Percentiles rank a stretch among this genome's conserved stretches.
Conservation (phyloP, 129 eudicot species). For the Centrapalus pauciflorus region DNA sequence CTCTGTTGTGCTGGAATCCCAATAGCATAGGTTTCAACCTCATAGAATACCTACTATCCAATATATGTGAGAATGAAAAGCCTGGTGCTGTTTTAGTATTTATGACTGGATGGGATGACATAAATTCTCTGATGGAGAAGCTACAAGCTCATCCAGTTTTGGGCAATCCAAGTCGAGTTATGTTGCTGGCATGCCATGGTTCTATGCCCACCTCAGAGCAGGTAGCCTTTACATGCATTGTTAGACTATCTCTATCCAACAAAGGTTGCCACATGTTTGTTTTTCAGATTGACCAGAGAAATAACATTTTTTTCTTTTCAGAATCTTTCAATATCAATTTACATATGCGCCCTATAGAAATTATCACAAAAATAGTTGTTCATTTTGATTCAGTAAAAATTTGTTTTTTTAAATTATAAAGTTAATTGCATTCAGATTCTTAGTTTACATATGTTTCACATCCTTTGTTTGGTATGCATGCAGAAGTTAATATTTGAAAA, state of each 20-base stretch:
- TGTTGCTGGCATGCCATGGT: constrained; percentile 85
- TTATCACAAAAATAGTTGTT: too few relatives aligned
- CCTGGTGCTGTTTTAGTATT: constrained; percentile 79
- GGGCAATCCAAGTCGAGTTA: constrained; percentile 66
- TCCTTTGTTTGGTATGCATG: constrained; percentile 14
- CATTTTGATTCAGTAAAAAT: too few relatives aligned
- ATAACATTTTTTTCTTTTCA: too few relatives aligned
- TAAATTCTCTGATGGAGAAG: constrained; percentile 71
- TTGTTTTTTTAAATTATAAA: too few relatives aligned
- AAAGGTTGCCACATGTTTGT: too few relatives aligned
- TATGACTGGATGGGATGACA: constrained; percentile 97
- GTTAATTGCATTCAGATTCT: not conserved
- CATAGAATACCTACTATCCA: constrained; percentile 66
- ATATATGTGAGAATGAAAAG: constrained; percentile 57
- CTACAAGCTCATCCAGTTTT: constrained; percentile 58
- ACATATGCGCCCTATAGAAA: too few relatives aligned
- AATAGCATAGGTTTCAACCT: constrained; percentile 73
- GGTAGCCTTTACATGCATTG: constrained; percentile 38
- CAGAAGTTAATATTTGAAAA: constrained; percentile 73
- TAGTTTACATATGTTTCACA: not conserved
- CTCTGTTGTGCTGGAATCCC: constrained; percentile 88
- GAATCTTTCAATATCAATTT: too few relatives aligned
- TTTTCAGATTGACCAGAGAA: too few relatives aligned
- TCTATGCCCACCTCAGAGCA: constrained; percentile 85
- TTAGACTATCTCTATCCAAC: not conserved